These are phyloP conservation scores for Fennellomyces sp. DNA, from an alignment of 371 early-diverging fungal genomes.

Conservation along the genomic window DNA sequence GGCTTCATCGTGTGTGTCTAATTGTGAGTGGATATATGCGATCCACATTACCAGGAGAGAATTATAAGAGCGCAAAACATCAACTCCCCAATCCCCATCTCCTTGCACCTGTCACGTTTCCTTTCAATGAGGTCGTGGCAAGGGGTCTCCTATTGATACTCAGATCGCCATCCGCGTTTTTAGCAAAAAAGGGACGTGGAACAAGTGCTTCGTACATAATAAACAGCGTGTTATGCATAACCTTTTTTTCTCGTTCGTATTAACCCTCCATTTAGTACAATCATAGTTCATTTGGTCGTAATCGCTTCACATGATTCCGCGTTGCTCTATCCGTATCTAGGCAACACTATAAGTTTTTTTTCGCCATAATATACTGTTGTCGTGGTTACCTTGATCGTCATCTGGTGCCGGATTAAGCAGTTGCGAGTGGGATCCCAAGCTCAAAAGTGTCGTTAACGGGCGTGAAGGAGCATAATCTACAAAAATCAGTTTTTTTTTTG, in stretches of 20 bases:
- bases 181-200: too few species aligned
- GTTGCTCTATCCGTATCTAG: not conserved
- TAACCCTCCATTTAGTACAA: not conserved
- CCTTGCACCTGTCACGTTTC: too few species aligned
- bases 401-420: conserved; percentile 2
- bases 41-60: not conserved
- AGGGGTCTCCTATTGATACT: too few species aligned
- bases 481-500: not conserved
- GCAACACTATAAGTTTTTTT: too few species aligned
- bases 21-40: not conserved
- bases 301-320: not conserved
- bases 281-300: not conserved
- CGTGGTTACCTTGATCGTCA: not conserved
- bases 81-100: too few species aligned
- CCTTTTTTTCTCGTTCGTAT: not conserved
- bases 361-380: too few species aligned
- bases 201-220: too few species aligned
- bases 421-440: conserved; percentile 4
- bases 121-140: too few species aligned
- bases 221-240: too few species aligned
- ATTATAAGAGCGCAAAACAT: not conserved
- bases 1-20: not conserved
- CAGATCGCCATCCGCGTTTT: too few species aligned
- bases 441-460: not conserved
- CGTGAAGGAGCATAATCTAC: not conserved